These are phyloP conservation scores for Globisporangium iwayamae DNA, from an alignment of 352 stramenopile species.

Conservation along the genomic window DNA sequence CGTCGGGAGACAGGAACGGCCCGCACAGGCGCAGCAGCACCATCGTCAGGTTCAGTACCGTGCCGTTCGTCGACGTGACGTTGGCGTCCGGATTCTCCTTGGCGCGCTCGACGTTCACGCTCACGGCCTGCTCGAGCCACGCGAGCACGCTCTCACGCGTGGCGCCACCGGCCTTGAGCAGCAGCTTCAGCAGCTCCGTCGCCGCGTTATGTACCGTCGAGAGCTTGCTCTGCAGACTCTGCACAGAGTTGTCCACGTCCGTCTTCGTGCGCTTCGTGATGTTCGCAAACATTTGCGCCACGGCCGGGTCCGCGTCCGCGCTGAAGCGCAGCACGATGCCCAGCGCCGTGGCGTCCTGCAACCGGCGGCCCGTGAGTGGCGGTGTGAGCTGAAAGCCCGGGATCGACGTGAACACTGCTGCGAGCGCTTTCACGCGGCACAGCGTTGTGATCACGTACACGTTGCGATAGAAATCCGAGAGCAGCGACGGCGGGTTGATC, in stretches of 20 bases:
- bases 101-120: slow-evolving; percentile 66
- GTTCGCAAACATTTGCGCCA: slow-evolving; percentile 82
- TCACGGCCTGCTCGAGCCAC: slow-evolving; percentile 75
- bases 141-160: slow-evolving; percentile 59
- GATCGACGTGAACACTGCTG: slow-evolving; percentile 57
- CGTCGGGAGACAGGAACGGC: slow-evolving; percentile 76
- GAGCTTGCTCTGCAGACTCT: slow-evolving; percentile 61
- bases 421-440: slow-evolving; percentile 65
- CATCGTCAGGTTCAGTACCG: slow-evolving; percentile 79
- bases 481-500: slow-evolving; percentile 71
- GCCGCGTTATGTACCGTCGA: slow-evolving; percentile 57
- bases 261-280: slow-evolving; percentile 82
- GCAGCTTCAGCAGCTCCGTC: slow-evolving; percentile 62
- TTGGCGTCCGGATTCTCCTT: slow-evolving; percentile 79
- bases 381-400: slow-evolving; percentile 65
- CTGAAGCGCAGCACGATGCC: slow-evolving; percentile 76
- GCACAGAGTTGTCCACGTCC: slow-evolving; percentile 71
- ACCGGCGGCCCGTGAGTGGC: slow-evolving; percentile 56
- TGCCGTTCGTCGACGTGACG: slow-evolving; percentile 63
- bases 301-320: slow-evolving; percentile 58
- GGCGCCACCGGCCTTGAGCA: slow-evolving; percentile 56
- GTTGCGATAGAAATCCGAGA: slow-evolving; percentile 75
- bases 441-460: slow-evolving; percentile 63
- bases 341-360: slow-evolving; percentile 79
- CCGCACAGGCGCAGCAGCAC: slow-evolving; percentile 74